A percentile compares a stretch with the other conserved stretches of the same genome.
phyloP scores from a whole-genome alignment of 257 asterid species.

The Jacaranda copaia region DNA sequence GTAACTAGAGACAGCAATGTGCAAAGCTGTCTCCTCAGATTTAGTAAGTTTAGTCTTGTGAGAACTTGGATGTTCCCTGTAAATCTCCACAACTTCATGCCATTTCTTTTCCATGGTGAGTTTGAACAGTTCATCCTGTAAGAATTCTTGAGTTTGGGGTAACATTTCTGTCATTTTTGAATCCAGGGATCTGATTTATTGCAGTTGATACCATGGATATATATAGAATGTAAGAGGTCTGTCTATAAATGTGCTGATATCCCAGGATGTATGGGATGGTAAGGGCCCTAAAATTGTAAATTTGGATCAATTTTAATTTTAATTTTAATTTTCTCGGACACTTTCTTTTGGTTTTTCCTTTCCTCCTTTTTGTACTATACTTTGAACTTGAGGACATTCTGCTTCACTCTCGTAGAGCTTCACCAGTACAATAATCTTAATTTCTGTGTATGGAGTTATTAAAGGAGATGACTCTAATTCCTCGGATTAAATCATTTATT shows the following conservation, averaged over 20 bases:
- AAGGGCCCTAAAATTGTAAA: too few species aligned
- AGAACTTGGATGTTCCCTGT: neutral
- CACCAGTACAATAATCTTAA: too few species aligned
- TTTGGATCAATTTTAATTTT: too few species aligned
- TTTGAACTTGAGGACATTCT: too few species aligned
- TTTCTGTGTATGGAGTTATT: too few species aligned
- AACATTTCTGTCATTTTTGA: neutral
- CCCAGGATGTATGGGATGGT: too few species aligned
- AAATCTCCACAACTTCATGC: constrained; percentile 30
- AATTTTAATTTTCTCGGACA: too few species aligned
- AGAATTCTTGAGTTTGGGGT: neutral
- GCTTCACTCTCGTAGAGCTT: too few species aligned
- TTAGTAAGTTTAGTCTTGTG: constrained; percentile 43
- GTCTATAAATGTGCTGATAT: neutral
- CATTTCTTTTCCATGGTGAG: constrained; percentile 49
- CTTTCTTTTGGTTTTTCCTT: too few species aligned
- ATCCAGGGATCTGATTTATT: neutral
- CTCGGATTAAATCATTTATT: too few species aligned
- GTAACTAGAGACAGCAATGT: constrained; percentile 54
- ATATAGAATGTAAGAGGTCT: neutral
- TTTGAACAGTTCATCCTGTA: constrained; percentile 31
- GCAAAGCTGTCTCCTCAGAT: constrained; percentile 57
- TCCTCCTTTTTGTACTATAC: too few species aligned
- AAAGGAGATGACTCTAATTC: too few species aligned
- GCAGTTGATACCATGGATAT: neutral